These are phyloP conservation scores for Gynostemma pentaphyllum DNA, from an alignment of 306 rosid genomes.

Conservation along the genomic window DNA sequence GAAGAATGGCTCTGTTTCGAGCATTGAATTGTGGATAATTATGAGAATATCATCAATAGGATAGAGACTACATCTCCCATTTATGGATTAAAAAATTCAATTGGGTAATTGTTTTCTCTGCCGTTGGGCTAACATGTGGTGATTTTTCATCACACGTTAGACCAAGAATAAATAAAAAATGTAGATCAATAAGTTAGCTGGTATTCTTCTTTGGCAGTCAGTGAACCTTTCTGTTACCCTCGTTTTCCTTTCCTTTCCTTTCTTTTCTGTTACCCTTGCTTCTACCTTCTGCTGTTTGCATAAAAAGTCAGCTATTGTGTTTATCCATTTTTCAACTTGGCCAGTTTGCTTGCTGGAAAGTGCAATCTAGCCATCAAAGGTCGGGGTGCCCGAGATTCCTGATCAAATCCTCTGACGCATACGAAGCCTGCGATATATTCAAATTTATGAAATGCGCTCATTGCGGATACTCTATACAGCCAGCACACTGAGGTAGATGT, in stretches of 20 bases:
- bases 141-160: constrained; percentile 18
- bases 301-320: not conserved
- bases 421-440: constrained; percentile 43
- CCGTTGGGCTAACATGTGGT: constrained; percentile 20
- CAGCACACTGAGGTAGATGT: not conserved
- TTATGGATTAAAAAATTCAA: constrained; percentile 11
- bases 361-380: constrained; percentile 76
- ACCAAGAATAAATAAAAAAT: constrained; percentile 8
- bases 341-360: constrained; percentile 65
- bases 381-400: constrained; percentile 50
- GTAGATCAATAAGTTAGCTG: constrained; percentile 9
- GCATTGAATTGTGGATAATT: constrained; percentile 11
- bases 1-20: constrained; percentile 20
- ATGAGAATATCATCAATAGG: constrained; percentile 8
- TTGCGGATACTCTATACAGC: not conserved
- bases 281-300: not conserved
- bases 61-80: constrained; percentile 10
- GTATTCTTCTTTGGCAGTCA: constrained; percentile 9
- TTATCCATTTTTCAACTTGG: constrained; percentile 4
- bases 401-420: constrained; percentile 85
- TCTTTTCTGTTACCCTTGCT: not conserved
- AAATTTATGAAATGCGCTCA: not conserved
- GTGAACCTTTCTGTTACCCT: not conserved
- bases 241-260: too few relatives aligned
- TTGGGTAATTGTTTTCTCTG: constrained; percentile 5